Base-by-base conservation (phyloP, 2,329 filamentous ascomycete species). In the Corinectria fuckeliana region DNA sequence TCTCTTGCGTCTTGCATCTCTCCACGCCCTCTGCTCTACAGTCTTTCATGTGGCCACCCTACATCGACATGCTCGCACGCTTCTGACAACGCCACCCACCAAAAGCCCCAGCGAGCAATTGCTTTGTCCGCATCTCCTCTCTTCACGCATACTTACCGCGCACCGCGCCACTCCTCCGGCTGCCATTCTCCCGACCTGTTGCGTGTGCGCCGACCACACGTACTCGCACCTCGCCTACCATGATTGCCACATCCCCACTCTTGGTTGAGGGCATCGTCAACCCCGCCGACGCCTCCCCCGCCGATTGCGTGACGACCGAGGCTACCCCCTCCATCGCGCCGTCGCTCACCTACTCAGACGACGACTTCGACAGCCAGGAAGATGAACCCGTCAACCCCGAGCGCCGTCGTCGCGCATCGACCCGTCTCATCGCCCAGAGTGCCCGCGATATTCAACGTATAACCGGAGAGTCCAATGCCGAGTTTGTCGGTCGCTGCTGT, bases 331-430 rank as follows among this genome's bases (percentile, higher is more conserved):
- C 85, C 11, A 76, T 82, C 47, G 85, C 84, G 1, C 86, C 87
- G 1, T 88, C 86, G 1, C 80, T 89, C 55, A 87, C 85, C 55
- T 88, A 85, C 68, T 88, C 86, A 13, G 85, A 84, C 63, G 85
- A 84, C 64, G 82, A 87, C 63, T 87, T 85, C 23, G 85, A 88
- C 65, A 85, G 85, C 58, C 81, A 83, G 55, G 83, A 86, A 49
- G 82, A 83, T 60, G 75, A 79, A 62, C 79, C 79, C 20, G 69
- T 74, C 21, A 76, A 78, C 30, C 76, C 78, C 62, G 74, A 75
- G 45, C 83, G 84, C 44, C 80, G 77, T 26, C 84, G 89, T 52
- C 88, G 89, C 51, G 90, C 88, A 56, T 91, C 88, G 4, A 92
- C 89, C 7, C 84, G 84, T 13, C 80, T 92, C 42, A 88, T 89